Evolutionary conservation across 441 rosid species (phyloP), one percentile per base, ranked within the genome.

Genomic region (Eutrema salsugineum): DNA sequence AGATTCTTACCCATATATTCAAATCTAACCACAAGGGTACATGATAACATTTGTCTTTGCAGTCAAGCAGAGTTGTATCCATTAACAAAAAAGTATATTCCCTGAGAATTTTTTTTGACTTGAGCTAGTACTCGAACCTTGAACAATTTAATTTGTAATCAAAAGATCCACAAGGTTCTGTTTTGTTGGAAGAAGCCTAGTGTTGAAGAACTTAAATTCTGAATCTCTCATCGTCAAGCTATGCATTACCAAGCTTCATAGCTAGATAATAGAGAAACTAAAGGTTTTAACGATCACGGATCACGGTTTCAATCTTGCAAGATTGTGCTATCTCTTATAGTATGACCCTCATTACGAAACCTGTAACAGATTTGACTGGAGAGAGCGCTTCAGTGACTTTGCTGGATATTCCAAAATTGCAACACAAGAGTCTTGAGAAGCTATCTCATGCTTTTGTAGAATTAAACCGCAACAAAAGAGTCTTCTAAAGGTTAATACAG

Each of bases 331-430:
- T 47, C 77, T 83, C 40, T 49, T 15, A n/a, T 43, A 22, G 70
- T 62, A 69, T 87, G 1, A 74, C n/a, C 48, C 20, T 78, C 84
- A 49, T 56, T 82, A 42, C 65, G 75, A 16, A 81, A 70, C 76
- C 77, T 92, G 38, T 86, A 64, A 79, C 86, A 91, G 63, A 77
- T 90, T 32, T 80, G 88, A 68, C 48, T 90, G 17, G 93, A 88
- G 49, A 80, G 81, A 40, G 71, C 77, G 35, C 24, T 22, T 66
- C 81, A 0, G 4, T 88, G 15, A 81, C 87, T 12, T 36, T 77
- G n/a, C n/a, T 77, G 6, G 62, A 54, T 60, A 33, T 70, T 35
- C 47, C 48, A 24, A 17, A 57, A 0, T 0, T 78, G 6, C 58
- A 11, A 24, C 54, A 79, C 32, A 24, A 24, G 42, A 77, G 47